Conservation (phyloP, 2,329 filamentous ascomycete species). For the Colletotrichum aenigma region DNA sequence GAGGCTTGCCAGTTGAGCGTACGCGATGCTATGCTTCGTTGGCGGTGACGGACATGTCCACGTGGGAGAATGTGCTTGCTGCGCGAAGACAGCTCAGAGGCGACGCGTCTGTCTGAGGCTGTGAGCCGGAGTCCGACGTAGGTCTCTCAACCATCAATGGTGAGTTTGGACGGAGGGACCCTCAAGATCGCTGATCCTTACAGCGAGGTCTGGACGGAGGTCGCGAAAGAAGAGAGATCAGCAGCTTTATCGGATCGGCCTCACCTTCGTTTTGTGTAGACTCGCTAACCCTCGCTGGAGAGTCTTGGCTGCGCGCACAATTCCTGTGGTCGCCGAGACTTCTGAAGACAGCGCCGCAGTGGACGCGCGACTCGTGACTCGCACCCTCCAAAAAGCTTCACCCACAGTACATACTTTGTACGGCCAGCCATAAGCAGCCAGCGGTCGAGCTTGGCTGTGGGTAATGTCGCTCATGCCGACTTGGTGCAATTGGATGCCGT, state of each 20-base stretch:
- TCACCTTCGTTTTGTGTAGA: background rate
- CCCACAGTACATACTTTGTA: background rate
- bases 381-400: background rate
- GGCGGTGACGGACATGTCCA: background rate
- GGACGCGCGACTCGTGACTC: background rate
- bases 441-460: background rate
- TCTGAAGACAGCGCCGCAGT: background rate
- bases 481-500: background rate
- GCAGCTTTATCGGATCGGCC: background rate
- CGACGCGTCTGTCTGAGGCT: background rate
- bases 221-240: background rate
- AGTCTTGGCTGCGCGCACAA: slow-evolving; percentile 6
- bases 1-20: background rate
- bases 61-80: background rate
- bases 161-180: background rate
- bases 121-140: background rate
- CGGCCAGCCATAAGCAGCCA: background rate
- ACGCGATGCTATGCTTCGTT: background rate
- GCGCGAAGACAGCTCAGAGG: background rate
- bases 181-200: background rate
- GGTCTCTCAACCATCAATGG: background rate
- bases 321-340: background rate
- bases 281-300: background rate
- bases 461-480: background rate
- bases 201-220: background rate